Conservation (phyloP, 306 rosid species). For the Boehmeria nivea region DNA sequence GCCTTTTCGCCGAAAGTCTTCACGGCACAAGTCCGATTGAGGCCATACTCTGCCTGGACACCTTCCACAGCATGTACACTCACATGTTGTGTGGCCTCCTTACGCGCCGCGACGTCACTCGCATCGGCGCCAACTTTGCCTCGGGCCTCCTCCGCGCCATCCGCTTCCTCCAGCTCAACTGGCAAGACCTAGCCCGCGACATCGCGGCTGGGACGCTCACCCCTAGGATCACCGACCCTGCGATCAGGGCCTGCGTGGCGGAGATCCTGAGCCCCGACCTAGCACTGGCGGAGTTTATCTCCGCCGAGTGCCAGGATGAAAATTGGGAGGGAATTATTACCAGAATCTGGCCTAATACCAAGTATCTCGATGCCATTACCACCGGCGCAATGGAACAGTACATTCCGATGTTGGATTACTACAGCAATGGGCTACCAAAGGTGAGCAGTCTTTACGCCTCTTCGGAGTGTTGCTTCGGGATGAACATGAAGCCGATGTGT, state of each 20-base stretch:
- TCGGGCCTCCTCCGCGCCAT: conserved; percentile 80
- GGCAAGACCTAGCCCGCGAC: conserved; percentile 50
- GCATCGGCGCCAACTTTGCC: conserved; percentile 83
- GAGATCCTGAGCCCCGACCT: conserved; percentile 27
- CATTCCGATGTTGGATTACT: too few relatives aligned
- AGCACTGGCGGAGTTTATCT: conserved; percentile 46
- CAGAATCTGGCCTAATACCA: too few relatives aligned
- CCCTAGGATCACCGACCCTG: conserved; percentile 46
- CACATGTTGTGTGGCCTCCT: conserved; percentile 78
- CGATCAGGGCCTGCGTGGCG: conserved; percentile 30
- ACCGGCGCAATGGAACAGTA: too few relatives aligned
- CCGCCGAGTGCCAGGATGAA: too few relatives aligned
- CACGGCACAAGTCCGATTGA: conserved; percentile 78
- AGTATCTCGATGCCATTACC: too few relatives aligned
- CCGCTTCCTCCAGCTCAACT: conserved; percentile 64
- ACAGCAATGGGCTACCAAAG: too few relatives aligned
- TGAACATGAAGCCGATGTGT: too few relatives aligned
- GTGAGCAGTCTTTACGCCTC: too few relatives aligned
- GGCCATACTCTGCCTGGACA: conserved; percentile 66
- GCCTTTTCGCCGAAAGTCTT: conserved; percentile 58
- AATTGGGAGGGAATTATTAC: too few relatives aligned
- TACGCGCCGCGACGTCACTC: conserved; percentile 53
- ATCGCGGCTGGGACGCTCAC: conserved; percentile 47
- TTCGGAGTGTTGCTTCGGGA: too few relatives aligned
- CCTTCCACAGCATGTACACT: conserved; percentile 78